Evolutionary conservation across 768 basidiomycete genomes (phyloP), one percentile per base, ranked within the genome.

Genomic region (Chiua virens): DNA sequence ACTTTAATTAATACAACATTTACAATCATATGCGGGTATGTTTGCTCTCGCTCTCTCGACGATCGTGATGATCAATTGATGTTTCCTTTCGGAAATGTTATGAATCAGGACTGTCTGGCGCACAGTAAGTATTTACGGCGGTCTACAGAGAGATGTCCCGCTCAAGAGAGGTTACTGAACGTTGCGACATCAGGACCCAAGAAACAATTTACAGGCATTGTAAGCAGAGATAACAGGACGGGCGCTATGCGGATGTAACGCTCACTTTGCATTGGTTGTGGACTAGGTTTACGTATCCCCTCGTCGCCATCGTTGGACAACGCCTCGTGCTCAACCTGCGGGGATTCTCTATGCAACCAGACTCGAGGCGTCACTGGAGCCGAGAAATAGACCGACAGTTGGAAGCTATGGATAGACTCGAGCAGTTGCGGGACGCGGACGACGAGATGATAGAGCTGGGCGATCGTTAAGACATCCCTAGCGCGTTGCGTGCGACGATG

Each of bases 1-100:
- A 49, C 49, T 4, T 4, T 54, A 25, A 45, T 57, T 22, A 54
- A 52, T 23, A 38, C 49, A n/a, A 0, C 53, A 4, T 27, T 57
- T 8, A 47, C 34, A 1, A 54, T 63, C 14, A 5, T 42, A 37
- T 54, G 45, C 17, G 57, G 52, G 62, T 62, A 42, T 14, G 61
- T 59, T 42, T 27, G 25, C 8, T 4, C 20, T 34, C 23, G 17
- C 8, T 8, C 8, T 8, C 10, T n/a, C 5, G 3, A 13, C 22
- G 25, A 7, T 14, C 8, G n/a, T n/a, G n/a, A n/a, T 2, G 14
- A 4, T 35, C 23, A 21, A 27, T 46, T 2, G 18, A 14, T 15
- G 6, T 30, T 38, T 45, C 5, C 32, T 30, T 38, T 45, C 5
- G 32, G 25, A 1, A 37, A 11, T 20, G 22, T 13, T 27, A 27